These are phyloP conservation scores for Cordyceps farinosa DNA, from an alignment of 2,329 filamentous ascomycete genomes.

Conservation along the genomic window DNA sequence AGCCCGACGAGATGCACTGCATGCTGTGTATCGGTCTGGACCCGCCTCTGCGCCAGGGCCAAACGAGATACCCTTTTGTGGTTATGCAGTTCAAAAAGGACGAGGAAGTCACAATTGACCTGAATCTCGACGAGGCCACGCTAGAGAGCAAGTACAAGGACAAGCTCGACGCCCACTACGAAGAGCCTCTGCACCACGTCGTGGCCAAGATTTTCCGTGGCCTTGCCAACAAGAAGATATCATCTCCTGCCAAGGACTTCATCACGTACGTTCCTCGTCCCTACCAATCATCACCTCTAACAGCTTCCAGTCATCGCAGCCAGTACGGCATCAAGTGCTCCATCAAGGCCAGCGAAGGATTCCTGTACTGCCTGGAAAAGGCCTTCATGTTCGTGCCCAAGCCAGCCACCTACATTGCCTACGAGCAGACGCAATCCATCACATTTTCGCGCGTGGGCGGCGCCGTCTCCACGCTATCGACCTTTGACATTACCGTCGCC, in stretches of 20 bases:
- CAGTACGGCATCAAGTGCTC: conserved; percentile 97
- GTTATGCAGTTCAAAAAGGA: conserved; percentile 99
- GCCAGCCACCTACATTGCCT: conserved; percentile 93
- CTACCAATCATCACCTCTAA: neutral
- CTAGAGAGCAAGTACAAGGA: conserved; percentile 83
- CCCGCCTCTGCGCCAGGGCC: conserved; percentile 90
- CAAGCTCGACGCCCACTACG: conserved; percentile 84
- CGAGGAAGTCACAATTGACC: conserved; percentile 91
- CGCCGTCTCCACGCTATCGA: conserved; percentile 87
- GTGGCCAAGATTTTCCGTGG: conserved; percentile 95
- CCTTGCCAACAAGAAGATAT: conserved; percentile 90
- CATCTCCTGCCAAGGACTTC: conserved; percentile 91
- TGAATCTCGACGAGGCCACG: conserved; percentile 92
- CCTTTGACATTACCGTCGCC: conserved; percentile 92
- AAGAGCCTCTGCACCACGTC: conserved; percentile 88
- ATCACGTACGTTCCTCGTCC: conserved; percentile 53
- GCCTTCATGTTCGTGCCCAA: conserved; percentile 99
- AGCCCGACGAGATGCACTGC: conserved; percentile 95
- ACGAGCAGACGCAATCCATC: conserved; percentile 86
- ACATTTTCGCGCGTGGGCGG: conserved; percentile 96
- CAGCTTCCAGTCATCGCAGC: conserved; percentile 65
- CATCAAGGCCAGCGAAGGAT: conserved; percentile 99
- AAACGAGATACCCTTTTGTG: conserved; percentile 95
- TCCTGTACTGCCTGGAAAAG: conserved; percentile 95
- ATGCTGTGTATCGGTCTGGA: conserved; percentile 94